Evolutionary conservation across 2,329 filamentous ascomycete genomes (phyloP).

Genomic region (Beauveria caledonica): DNA sequence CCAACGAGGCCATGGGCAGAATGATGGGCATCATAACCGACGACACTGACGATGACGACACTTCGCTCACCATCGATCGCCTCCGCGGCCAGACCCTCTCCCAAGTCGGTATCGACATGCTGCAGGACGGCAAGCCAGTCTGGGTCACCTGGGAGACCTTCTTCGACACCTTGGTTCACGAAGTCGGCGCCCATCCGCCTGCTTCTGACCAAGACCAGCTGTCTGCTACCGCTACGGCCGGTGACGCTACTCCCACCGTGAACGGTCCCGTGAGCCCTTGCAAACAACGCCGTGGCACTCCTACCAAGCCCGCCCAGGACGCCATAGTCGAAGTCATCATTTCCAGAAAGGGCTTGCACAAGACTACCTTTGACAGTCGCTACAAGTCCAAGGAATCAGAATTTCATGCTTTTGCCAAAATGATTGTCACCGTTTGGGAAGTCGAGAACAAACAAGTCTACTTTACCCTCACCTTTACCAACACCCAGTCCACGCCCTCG

Average conservation of each 20-base stretch:
- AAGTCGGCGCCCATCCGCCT: conserved; percentile 28
- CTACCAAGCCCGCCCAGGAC: conserved; percentile 39
- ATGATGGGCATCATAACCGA: conserved; percentile 52
- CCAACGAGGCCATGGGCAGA: conserved; percentile 67
- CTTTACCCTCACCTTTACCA: conserved; percentile 69
- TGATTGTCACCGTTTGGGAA: conserved; percentile 70
- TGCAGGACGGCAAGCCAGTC: conserved; percentile 56
- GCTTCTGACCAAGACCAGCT: conserved; percentile 17
- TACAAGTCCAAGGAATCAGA: conserved; percentile 29
- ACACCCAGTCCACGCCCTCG: conserved; percentile 35
- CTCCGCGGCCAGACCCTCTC: conserved; percentile 58
- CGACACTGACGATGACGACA: conserved; percentile 31
- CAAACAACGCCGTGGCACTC: conserved; percentile 19
- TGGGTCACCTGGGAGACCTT: conserved; percentile 54
- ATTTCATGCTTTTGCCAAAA: conserved; percentile 52
- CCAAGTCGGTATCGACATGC: conserved; percentile 64
- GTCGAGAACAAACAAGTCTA: conserved; percentile 59
- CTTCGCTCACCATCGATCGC: conserved; percentile 43
- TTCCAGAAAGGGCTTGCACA: conserved; percentile 37
- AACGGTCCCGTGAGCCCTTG: conserved; percentile 22
- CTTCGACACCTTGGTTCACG: conserved; percentile 42
- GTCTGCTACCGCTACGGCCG: conserved; percentile 14
- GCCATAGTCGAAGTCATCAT: conserved; percentile 62
- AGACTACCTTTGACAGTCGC: conserved; percentile 28
- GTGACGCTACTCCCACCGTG: conserved; percentile 31